A percentile compares a stretch with the other conserved stretches of the same genome.
phyloP scores from a whole-genome alignment of 371 early-diverging fungal species.

The Zancudomyces culisetae region DNA sequence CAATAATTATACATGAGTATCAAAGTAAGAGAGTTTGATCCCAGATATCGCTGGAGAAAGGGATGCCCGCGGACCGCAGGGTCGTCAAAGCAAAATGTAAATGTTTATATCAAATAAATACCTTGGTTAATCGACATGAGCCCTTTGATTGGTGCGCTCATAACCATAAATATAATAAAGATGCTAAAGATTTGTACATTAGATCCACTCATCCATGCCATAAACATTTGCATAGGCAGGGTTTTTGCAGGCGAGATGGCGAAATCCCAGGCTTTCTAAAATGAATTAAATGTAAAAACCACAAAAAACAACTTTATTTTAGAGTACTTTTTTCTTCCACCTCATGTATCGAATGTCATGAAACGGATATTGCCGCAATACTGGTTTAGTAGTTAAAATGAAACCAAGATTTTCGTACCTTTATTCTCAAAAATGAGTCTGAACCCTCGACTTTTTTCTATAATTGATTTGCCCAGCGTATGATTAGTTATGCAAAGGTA shows the following conservation, averaged over 20 bases:
- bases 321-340: too few species aligned
- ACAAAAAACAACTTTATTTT: too few species aligned
- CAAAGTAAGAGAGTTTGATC: too few species aligned
- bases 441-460: too few species aligned
- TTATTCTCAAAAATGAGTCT: too few species aligned
- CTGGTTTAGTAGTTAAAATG: background rate
- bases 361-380: too few species aligned
- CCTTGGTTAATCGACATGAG: slow-evolving; percentile 43
- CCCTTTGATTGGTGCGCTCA: slow-evolving; percentile 66
- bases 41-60: background rate
- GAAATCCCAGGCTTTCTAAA: slow-evolving; percentile 96
- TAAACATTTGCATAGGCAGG: slow-evolving; percentile 91
- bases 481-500: too few species aligned
- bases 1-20: too few species aligned
- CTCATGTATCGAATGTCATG: too few species aligned
- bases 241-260: slow-evolving; percentile 78
- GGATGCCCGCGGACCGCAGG: slow-evolving; percentile 3
- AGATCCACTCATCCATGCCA: slow-evolving; percentile 96
- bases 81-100: slow-evolving; percentile 1
- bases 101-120: background rate
- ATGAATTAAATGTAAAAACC: too few species aligned
- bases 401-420: background rate
- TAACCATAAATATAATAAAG: slow-evolving; percentile 86
- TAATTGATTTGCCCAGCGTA: too few species aligned
- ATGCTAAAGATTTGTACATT: slow-evolving; percentile 87